Evolutionary conservation across 352 stramenopile genomes (phyloP).

Genomic region (Phytophthora citrophthora): DNA sequence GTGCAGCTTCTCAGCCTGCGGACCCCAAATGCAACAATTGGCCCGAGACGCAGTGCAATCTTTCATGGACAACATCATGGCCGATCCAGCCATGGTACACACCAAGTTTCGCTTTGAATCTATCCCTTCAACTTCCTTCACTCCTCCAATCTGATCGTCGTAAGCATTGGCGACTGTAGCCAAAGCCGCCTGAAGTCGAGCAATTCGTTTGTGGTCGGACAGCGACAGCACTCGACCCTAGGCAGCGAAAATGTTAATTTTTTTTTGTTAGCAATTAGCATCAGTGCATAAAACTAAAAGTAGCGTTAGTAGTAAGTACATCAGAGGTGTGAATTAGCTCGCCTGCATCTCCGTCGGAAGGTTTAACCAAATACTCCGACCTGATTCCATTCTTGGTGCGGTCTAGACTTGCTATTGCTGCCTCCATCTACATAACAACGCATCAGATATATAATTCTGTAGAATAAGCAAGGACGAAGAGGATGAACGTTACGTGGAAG

Average conservation of each 20-base stretch:
- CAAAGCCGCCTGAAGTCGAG: constrained; percentile 53
- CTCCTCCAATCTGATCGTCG: neutral
- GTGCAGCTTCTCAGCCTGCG: constrained; percentile 54
- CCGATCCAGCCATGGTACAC: constrained; percentile 38
- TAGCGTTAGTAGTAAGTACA: constrained; percentile 8
- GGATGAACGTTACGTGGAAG: constrained; percentile 43
- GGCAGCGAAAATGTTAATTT: constrained; percentile 1
- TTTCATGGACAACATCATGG: constrained; percentile 50
- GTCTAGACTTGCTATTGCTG: constrained; percentile 36
- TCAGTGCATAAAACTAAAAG: neutral
- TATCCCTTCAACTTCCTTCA: neutral
- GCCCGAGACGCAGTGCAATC: constrained; percentile 49
- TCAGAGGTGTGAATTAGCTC: constrained; percentile 14
- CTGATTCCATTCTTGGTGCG: constrained; percentile 15
- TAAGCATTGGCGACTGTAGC: constrained; percentile 31
- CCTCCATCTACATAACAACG: constrained; percentile 41
- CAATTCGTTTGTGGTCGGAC: constrained; percentile 70
- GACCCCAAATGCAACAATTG: constrained; percentile 67
- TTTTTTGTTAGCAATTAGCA: constrained; percentile 13
- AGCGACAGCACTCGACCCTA: constrained; percentile 43
- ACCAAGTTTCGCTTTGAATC: constrained; percentile 51
- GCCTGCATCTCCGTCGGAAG: constrained; percentile 8
- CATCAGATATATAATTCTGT: neutral
- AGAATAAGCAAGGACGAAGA: neutral
- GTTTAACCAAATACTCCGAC: constrained; percentile 26